Evolutionary conservation across 2,329 filamentous ascomycete species (phyloP).

Genomic region (Xylariaceae sp.): DNA sequence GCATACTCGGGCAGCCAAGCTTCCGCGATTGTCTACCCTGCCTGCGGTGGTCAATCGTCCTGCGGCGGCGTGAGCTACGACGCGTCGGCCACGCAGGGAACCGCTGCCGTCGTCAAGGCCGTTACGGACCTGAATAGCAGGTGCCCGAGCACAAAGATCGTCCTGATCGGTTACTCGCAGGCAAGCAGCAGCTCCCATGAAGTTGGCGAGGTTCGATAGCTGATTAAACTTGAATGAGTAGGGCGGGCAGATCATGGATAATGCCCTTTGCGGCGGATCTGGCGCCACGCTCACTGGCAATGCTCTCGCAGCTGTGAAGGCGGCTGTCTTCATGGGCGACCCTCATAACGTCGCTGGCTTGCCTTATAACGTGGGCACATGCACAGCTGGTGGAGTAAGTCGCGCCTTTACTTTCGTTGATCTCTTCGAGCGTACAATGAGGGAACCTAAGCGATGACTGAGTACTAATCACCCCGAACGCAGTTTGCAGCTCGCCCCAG

Average conservation of each 20-base stretch:
- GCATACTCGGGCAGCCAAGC: slow-evolving; percentile 39
- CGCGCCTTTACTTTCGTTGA: no score
- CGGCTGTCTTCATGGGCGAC: slow-evolving; percentile 59
- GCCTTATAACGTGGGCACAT: slow-evolving; percentile 58
- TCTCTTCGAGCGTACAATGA: not conserved
- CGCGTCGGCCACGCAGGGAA: slow-evolving; percentile 51
- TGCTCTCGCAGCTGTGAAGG: slow-evolving; percentile 52
- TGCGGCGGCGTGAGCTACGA: slow-evolving; percentile 54
- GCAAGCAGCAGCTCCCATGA: not conserved
- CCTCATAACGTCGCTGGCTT: slow-evolving; percentile 52
- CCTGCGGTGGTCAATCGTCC: slow-evolving; percentile 52
- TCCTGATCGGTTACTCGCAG: slow-evolving; percentile 60
- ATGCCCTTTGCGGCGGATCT: slow-evolving; percentile 55
- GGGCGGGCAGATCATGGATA: slow-evolving; percentile 60
- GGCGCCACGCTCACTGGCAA: slow-evolving; percentile 41
- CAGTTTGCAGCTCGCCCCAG: slow-evolving; percentile 57
- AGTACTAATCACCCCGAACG: not conserved
- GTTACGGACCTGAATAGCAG: slow-evolving; percentile 51
- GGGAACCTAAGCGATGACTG: not conserved
- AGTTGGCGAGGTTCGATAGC: no score
- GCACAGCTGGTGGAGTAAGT: slow-evolving; percentile 53
- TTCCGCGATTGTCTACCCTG: slow-evolving; percentile 48
- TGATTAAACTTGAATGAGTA: slow-evolving; percentile 21
- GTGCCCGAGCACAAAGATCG: slow-evolving; percentile 54
- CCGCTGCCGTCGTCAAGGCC: slow-evolving; percentile 49